These are phyloP conservation scores for Apophysomyces trapeziformis DNA, from an alignment of 371 early-diverging fungal genomes.

Conservation along the genomic window DNA sequence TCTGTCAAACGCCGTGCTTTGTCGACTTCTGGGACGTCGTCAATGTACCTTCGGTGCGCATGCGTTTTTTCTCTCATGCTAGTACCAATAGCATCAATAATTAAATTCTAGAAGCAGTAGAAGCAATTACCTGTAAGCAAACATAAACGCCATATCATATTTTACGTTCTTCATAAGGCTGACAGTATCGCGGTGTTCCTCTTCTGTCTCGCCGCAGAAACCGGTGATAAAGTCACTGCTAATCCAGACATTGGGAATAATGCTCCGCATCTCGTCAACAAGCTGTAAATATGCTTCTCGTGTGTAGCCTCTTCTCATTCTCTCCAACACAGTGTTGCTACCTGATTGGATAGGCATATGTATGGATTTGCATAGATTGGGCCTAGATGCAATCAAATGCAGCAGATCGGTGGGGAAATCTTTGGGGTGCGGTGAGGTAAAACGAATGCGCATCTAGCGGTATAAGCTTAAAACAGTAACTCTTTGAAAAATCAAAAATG, in stretches of 20 bases:
- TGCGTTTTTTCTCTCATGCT: constrained; percentile 81
- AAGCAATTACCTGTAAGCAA: constrained; percentile 64
- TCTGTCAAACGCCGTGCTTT: constrained; percentile 68
- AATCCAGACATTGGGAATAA: constrained; percentile 75
- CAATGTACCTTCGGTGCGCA: constrained; percentile 70
- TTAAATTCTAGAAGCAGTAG: neutral
- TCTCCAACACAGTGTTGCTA: constrained; percentile 63
- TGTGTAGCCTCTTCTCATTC: constrained; percentile 82
- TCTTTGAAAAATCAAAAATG: neutral
- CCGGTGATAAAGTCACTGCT: constrained; percentile 81
- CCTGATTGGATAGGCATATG: constrained; percentile 83
- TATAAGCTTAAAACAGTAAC: neutral
- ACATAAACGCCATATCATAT: constrained; percentile 84
- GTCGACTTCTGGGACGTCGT: constrained; percentile 68
- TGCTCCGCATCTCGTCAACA: constrained; percentile 63
- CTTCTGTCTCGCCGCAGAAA: constrained; percentile 84
- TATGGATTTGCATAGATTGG: constrained; percentile 76
- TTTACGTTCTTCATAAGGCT: constrained; percentile 68
- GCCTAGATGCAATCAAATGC: constrained; percentile 65
- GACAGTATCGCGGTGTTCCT: constrained; percentile 74
- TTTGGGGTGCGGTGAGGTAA: constrained; percentile 85
- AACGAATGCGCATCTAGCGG: constrained; percentile 71
- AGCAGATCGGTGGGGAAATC: constrained; percentile 80
- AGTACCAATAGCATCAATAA: neutral
- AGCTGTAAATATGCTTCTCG: constrained; percentile 76